phyloP scores from a whole-genome alignment of 176 grass and related monocot species.

The Aegilops bicornis region DNA sequence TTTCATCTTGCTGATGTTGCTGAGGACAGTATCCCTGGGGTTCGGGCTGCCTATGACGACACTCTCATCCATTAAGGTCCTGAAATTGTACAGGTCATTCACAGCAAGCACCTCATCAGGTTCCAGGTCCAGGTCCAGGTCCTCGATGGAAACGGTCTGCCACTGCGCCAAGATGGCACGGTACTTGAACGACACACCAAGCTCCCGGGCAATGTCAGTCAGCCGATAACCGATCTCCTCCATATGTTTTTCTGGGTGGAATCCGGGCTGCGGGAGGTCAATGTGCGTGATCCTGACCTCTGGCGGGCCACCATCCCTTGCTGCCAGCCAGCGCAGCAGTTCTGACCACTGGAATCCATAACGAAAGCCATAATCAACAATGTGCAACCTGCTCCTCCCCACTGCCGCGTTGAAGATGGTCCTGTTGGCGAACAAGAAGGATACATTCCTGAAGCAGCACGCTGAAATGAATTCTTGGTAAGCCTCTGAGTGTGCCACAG shows the following conservation, averaged over 20 bases:
- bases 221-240: constrained; percentile 39
- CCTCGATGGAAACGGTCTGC: constrained; percentile 24
- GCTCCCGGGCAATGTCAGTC: constrained; percentile 22
- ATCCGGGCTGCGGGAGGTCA: constrained; percentile 46
- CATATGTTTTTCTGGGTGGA: constrained; percentile 30
- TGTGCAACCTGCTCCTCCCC: constrained; percentile 35
- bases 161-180: constrained; percentile 25
- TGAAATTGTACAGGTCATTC: constrained; percentile 41
- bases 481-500: constrained; percentile 30
- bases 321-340: constrained; percentile 24
- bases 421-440: constrained; percentile 35
- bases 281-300: constrained; percentile 45
- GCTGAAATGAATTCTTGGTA: constrained; percentile 45
- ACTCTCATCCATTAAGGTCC: constrained; percentile 51
- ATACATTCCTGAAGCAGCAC: constrained; percentile 47
- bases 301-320: constrained; percentile 24
- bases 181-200: constrained; percentile 45
- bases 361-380: constrained; percentile 43
- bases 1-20: constrained; percentile 43
- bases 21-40: constrained; percentile 44
- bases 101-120: constrained; percentile 45
- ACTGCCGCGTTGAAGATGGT: constrained; percentile 36
- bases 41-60: constrained; percentile 23
- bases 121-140: constrained; percentile 24
- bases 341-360: constrained; percentile 55